phyloP scores from a whole-genome alignment of 2,329 filamentous ascomycete species.

The Diplodia scrobiculata region DNA sequence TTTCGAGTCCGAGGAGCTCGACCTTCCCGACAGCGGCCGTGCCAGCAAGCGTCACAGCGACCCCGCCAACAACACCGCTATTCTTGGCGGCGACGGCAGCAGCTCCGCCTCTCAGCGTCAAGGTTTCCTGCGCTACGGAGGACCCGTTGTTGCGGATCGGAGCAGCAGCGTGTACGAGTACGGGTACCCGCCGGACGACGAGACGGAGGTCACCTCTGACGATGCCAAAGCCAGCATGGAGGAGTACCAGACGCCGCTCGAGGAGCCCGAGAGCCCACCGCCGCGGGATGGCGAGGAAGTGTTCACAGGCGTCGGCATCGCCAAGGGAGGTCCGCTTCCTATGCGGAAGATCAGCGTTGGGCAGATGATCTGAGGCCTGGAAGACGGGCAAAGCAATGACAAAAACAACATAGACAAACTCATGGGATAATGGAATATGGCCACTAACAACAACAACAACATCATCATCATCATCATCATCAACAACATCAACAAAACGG shows the following conservation, averaged over 20 bases:
- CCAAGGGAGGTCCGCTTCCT: not conserved
- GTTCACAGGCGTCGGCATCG: conserved; percentile 3
- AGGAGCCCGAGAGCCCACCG: conserved; percentile 18
- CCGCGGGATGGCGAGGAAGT: conserved; percentile 15
- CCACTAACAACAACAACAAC: not conserved
- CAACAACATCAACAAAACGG: not conserved
- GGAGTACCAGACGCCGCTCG: conserved; percentile 9
- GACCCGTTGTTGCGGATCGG: conserved; percentile 1
- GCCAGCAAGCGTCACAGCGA: conserved; percentile 13
- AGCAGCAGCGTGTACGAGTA: conserved; percentile 23
- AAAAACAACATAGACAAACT: not conserved
- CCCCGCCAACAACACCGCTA: not conserved
- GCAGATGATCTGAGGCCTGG: not conserved
- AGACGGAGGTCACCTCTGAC: not conserved
- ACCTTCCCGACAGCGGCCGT: conserved; percentile 10
- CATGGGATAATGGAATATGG: conserved; percentile 7
- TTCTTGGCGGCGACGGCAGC: not conserved
- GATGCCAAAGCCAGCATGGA: not conserved
- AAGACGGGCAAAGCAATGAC: not conserved
- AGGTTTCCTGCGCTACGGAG: not conserved
- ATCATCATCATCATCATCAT: too few species aligned
- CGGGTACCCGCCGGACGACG: conserved; percentile 11
- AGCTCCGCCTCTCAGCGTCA: conserved; percentile 6
- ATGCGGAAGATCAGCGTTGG: not conserved
- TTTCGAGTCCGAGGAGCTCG: conserved; percentile 22